Conservation (phyloP, 2,329 filamentous ascomycete genomes). For the Xylariaceae sp. region DNA sequence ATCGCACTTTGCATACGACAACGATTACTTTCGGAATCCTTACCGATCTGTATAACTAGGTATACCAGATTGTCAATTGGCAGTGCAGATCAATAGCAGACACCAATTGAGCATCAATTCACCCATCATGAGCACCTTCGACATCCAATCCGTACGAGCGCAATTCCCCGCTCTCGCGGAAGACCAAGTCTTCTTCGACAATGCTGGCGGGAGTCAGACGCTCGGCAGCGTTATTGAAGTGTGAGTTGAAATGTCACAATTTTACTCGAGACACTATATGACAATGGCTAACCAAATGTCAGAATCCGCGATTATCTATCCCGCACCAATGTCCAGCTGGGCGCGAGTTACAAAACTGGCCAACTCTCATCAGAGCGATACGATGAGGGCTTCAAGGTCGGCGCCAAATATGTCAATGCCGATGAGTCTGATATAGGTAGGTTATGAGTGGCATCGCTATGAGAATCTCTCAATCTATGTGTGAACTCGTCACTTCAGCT, state of each 20-base stretch:
- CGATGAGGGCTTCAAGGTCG: constrained; percentile 55
- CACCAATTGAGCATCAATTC: not conserved
- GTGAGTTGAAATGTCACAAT: constrained; percentile 40
- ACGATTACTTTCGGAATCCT: too few species aligned
- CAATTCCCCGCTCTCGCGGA: constrained; percentile 64
- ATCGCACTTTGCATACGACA: not conserved
- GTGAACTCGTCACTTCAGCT: not conserved
- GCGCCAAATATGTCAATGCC: constrained; percentile 67
- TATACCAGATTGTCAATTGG: too few species aligned
- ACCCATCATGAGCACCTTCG: constrained; percentile 37
- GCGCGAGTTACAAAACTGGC: constrained; percentile 61
- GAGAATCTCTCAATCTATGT: not conserved
- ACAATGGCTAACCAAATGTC: constrained; percentile 2
- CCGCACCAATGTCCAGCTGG: constrained; percentile 68
- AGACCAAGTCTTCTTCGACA: constrained; percentile 69
- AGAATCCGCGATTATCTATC: constrained; percentile 62
- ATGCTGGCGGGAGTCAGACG: constrained; percentile 70
- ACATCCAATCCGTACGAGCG: constrained; percentile 51
- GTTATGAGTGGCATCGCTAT: not conserved
- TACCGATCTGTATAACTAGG: too few species aligned
- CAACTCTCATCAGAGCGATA: constrained; percentile 56
- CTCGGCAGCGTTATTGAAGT: constrained; percentile 61
- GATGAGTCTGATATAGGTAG: constrained; percentile 58
- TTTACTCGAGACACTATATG: not conserved
- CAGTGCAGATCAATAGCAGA: not conserved